Base-by-base conservation (phyloP, 768 basidiomycete species). In the Boletus tomentosulus region DNA sequence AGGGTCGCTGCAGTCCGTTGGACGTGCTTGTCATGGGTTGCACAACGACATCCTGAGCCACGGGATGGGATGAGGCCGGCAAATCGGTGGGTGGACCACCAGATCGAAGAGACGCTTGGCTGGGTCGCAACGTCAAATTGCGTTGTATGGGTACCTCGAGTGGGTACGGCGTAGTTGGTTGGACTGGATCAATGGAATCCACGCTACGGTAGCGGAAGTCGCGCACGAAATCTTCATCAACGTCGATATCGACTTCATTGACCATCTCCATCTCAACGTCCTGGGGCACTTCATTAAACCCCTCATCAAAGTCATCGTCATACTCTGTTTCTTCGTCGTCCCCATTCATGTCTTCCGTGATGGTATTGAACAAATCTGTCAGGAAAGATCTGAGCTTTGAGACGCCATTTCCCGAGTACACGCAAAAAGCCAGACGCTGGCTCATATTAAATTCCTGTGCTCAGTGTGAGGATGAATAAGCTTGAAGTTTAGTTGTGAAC, bases 391-490 rank as follows among this genome's bases (percentile, higher is more conserved):
- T 81, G 19, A 99, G 78, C 46, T 92, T 85, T 11, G 80, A 74
- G 2, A 99, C 90, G 7, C 96, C 95, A 59, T 86, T 85, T 22
- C 93, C 92, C 11, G 96, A 98, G 74, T 91, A 99, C 15, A 99
- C 97, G 71, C 97, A 98, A 67, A 98, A 99, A 4, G 92, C 84
- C 19, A 82, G 77, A 46, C 92, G 84, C 67, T 99, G 97, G 45
- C 85, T 87, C 35, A 85, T 77, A 65, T 90, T 98, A 70, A 96
- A 98, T 52, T 96, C 92, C 92, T 96, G 65, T 5, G 43, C 25
- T 46, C 8, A 15, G 7, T 10, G 45, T 62, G 37, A 59, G 59
- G 37, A n/a, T 34, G 6, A 35, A 31, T 8, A 46, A 44, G 10
- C 47, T 22, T 30, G 10, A 46, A 28, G 47, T 34, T 34, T 11